Evolutionary conservation across 75 land plant species (phyloP).

Genomic region (Chamaecyparis obtusa): DNA sequence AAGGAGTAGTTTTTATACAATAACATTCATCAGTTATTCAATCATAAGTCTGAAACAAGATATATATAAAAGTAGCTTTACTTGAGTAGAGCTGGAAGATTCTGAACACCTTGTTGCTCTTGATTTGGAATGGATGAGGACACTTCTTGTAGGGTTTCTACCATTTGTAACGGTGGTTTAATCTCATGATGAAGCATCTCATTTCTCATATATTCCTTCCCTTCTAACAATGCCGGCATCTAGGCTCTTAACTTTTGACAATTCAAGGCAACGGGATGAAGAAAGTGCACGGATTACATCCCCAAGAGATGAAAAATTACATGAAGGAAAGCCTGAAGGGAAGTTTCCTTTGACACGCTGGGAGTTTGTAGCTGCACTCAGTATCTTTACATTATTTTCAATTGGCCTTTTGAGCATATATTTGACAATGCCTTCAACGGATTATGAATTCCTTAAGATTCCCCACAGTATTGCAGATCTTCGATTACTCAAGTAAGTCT

Average conservation of each 20-base stretch:
- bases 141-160: background rate
- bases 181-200: constrained; percentile 13
- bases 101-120: background rate
- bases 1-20: background rate
- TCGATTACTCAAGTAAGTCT: constrained; percentile 15
- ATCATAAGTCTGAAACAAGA: background rate
- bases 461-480: constrained; percentile 13
- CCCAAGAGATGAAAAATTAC: constrained; percentile 1
- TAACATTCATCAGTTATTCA: background rate
- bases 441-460: constrained; percentile 5
- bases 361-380: constrained; percentile 9
- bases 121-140: background rate
- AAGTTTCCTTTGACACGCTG: constrained; percentile 17
- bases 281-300: constrained; percentile 5
- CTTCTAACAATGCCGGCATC: constrained; percentile 9
- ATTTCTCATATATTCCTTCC: background rate
- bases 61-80: background rate
- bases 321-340: constrained; percentile 9
- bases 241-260: constrained; percentile 4
- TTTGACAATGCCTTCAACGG: constrained; percentile 8
- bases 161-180: background rate
- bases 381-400: constrained; percentile 9
- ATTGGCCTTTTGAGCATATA: constrained; percentile 9
- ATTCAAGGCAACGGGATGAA: constrained; percentile 17
- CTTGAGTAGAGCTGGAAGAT: background rate